These are phyloP conservation scores for Colletotrichum gloeosporioides DNA, from an alignment of 2,329 filamentous ascomycete genomes.

Conservation along the genomic window DNA sequence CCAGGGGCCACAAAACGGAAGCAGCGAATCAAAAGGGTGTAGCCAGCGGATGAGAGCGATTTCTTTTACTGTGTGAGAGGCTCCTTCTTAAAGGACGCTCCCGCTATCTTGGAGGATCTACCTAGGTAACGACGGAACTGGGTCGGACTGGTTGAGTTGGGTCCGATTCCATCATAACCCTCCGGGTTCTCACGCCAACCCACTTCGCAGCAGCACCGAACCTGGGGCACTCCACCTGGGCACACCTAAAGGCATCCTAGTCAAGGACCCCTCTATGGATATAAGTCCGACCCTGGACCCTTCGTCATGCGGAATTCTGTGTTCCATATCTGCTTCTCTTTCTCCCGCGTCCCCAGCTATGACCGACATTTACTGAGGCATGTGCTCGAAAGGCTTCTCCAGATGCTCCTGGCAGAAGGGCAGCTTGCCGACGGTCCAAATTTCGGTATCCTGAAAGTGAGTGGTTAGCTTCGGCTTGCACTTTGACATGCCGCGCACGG, in stretches of 20 bases:
- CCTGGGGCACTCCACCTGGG: background rate
- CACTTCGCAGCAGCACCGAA: background rate
- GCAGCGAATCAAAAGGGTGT: background rate
- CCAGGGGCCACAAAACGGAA: rapidly evolving
- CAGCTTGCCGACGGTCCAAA: slow-evolving; percentile 73
- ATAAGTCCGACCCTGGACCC: background rate
- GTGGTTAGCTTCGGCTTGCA: background rate
- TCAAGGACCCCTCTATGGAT: background rate
- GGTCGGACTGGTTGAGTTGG: background rate
- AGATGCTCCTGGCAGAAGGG: slow-evolving; percentile 73
- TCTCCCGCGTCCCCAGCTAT: background rate
- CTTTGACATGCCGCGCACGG: background rate
- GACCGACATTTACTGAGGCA: slow-evolving; percentile 56
- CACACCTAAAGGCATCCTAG: background rate
- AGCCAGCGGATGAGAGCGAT: background rate
- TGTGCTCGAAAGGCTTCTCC: slow-evolving; percentile 66
- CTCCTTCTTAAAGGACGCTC: background rate
- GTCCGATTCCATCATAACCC: slow-evolving; percentile 6
- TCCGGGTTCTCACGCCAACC: slow-evolving; percentile 19
- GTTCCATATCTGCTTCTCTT: background rate
- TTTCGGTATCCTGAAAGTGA: slow-evolving; percentile 62
- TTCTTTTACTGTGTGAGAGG: background rate
- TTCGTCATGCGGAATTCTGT: background rate
- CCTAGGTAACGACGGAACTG: background rate
- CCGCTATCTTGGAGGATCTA: background rate